Base-by-base conservation (phyloP, 306 rosid genomes). In the Fragaria iinumae region DNA sequence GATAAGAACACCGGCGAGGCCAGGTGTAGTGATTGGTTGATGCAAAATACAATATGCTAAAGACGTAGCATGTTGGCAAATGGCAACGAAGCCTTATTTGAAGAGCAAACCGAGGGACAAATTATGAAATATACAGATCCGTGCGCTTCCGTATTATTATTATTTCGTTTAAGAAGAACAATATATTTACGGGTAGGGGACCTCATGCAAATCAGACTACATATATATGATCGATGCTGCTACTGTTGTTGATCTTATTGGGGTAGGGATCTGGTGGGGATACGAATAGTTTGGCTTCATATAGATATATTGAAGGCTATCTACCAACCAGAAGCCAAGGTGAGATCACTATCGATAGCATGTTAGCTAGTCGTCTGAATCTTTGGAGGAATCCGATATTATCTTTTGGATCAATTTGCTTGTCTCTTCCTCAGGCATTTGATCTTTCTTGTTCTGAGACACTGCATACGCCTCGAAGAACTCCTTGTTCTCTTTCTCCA, bases 341-440 rank as follows among this genome's bases (percentile, higher is more conserved):
- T 56, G 27, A 67, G 48, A 85, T 88, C 82, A 81, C 82, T 83
- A 45, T 85, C 83, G 55, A 57, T 53, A 0, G 81, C 71, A 66
- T 72, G 73, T 60, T 41, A 41, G 39, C 53, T 84, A 79, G 44
- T 81, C 80, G 76, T 73, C 85, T 72, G 84, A 60, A 64, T 80
- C 87, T 88, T 89, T 92, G 71, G 97, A 76, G 76, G 95, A 88
- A 74, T 83, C 80, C 49, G 97, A 83, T 45, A 90, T 85, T 80
- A 95, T 84, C 82, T 87, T 91, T 80, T 91, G 86, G 80, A 95
- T 85, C 92, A 90, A 84, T 72, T 73, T 86, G 70, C 80, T 88
- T 80, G 97, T 95, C 92, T 92, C 98, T 89, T 92, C 92, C 66
- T 88, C 97, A 1, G 92, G 86, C 92, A 90, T 89, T 82, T 86